These are phyloP conservation scores for Kazachstania kunashirensis DNA, from an alignment of 805 yeast genomes.

Conservation along the genomic window DNA sequence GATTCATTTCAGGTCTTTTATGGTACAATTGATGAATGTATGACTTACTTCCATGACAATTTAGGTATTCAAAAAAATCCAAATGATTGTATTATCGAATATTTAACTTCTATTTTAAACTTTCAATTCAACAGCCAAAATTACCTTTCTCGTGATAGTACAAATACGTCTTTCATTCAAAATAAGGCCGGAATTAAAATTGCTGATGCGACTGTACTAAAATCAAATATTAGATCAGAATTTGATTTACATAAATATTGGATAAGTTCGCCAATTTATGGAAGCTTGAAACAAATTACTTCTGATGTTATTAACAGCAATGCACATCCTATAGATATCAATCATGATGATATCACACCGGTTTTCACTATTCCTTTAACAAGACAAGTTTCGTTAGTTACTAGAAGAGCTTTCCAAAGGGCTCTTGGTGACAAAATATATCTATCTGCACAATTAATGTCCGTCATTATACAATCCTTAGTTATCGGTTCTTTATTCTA, in stretches of 20 bases:
- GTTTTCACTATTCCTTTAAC: slow-evolving; percentile 13
- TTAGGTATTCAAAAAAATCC: slow-evolving; percentile 48
- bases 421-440: slow-evolving; percentile 38
- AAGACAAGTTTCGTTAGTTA: slow-evolving; percentile 38
- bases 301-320: slow-evolving; percentile 21
- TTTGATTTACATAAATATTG: slow-evolving; percentile 38
- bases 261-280: slow-evolving; percentile 23
- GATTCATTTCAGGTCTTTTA: slow-evolving; percentile 41
- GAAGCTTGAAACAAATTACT: slow-evolving; percentile 13
- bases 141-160: background rate
- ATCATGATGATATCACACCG: slow-evolving; percentile 23
- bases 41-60: slow-evolving; percentile 36
- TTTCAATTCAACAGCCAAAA: slow-evolving; percentile 9
- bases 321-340: slow-evolving; percentile 24
- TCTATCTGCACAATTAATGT: slow-evolving; percentile 33
- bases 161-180: too few relatives aligned
- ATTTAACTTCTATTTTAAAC: slow-evolving; percentile 49
- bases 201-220: background rate
- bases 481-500: slow-evolving; percentile 44
- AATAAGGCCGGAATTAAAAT: background rate
- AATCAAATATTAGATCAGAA: slow-evolving; percentile 22
- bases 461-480: slow-evolving; percentile 33
- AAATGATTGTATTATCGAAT: slow-evolving; percentile 58
- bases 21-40: slow-evolving; percentile 36
- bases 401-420: slow-evolving; percentile 38